A percentile compares a stretch with the other conserved stretches of the same genome.
These are phyloP conservation scores for Fimicolochytrium jonesii DNA, from an alignment of 192 early-diverging fungal species.

Conservation along the genomic window DNA sequence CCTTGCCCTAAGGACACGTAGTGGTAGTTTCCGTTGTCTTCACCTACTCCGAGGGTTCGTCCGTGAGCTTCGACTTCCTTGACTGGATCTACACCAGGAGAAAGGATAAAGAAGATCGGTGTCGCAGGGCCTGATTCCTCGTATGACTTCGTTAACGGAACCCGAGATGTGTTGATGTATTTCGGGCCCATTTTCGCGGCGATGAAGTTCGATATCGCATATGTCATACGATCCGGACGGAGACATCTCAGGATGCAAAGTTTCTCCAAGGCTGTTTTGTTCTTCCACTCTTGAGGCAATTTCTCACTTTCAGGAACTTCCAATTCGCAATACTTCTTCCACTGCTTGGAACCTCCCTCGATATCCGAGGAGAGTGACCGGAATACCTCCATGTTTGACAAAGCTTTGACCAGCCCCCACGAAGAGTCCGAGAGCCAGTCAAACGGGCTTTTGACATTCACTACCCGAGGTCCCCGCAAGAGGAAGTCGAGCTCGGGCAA, in stretches of 20 bases:
- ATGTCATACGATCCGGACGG: slow-evolving; percentile 63
- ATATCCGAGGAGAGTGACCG: slow-evolving; percentile 54
- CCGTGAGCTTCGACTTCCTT: slow-evolving; percentile 65
- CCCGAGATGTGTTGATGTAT: slow-evolving; percentile 50
- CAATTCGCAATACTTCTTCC: slow-evolving; percentile 66
- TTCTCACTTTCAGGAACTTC: slow-evolving; percentile 65
- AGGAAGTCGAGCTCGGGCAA: slow-evolving; percentile 57
- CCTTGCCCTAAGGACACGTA: slow-evolving; percentile 67
- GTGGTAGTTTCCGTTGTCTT: slow-evolving; percentile 62
- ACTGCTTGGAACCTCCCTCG: slow-evolving; percentile 62
- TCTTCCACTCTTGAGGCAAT: slow-evolving; percentile 67
- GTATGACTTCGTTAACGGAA: slow-evolving; percentile 49
- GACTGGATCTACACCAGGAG: slow-evolving; percentile 65
- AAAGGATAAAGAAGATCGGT: slow-evolving; percentile 64
- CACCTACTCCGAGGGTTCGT: slow-evolving; percentile 41
- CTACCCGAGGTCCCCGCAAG: slow-evolving; percentile 45
- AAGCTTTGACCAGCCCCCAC: slow-evolving; percentile 57
- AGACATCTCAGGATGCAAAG: slow-evolving; percentile 60
- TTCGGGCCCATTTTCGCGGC: slow-evolving; percentile 54
- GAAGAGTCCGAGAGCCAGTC: slow-evolving; percentile 53
- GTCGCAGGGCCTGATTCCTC: slow-evolving; percentile 56
- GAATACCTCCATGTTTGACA: slow-evolving; percentile 58
- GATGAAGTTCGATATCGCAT: slow-evolving; percentile 58
- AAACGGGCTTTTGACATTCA: slow-evolving; percentile 48
- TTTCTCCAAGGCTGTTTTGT: slow-evolving; percentile 59